phyloP scores from a whole-genome alignment of 73 alveolate genomes.

The Paramecium bursaria region DNA sequence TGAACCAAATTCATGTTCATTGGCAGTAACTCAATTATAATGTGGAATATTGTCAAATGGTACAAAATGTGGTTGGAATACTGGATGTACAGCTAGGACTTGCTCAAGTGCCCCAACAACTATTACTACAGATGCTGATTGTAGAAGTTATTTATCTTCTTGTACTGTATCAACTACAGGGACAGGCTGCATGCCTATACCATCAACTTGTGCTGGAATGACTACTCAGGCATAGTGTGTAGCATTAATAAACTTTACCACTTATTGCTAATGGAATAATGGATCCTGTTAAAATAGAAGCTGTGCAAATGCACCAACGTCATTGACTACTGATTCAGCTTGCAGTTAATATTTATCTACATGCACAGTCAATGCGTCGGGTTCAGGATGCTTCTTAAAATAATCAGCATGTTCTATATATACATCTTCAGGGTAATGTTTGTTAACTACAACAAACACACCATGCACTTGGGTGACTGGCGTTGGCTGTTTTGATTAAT shows the following conservation, averaged over 20 bases:
- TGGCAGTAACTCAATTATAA: neutral
- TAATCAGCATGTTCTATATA: neutral
- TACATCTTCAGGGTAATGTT: slow-evolving; percentile 4
- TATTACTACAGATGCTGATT: neutral
- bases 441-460: neutral
- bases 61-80: slow-evolving; percentile 56
- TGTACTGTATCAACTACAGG: slow-evolving; percentile 33
- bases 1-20: slow-evolving; percentile 11
- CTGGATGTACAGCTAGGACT: slow-evolving; percentile 14
- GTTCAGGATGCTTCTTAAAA: slow-evolving; percentile 31
- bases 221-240: neutral
- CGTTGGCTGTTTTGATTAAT: slow-evolving; percentile 17
- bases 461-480: slow-evolving; percentile 15
- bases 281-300: slow-evolving; percentile 9
- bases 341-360: neutral
- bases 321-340: slow-evolving; percentile 11
- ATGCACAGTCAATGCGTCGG: slow-evolving; percentile 15
- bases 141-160: neutral
- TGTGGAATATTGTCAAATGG: slow-evolving; percentile 42
- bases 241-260: neutral
- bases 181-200: slow-evolving; percentile 15
- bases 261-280: slow-evolving; percentile 33
- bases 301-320: slow-evolving; percentile 21
- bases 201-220: neutral
- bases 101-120: slow-evolving; percentile 50